These are phyloP conservation scores for Coniophora puteana DNA, from an alignment of 1,284 basidiomycete genomes.

Conservation along the genomic window DNA sequence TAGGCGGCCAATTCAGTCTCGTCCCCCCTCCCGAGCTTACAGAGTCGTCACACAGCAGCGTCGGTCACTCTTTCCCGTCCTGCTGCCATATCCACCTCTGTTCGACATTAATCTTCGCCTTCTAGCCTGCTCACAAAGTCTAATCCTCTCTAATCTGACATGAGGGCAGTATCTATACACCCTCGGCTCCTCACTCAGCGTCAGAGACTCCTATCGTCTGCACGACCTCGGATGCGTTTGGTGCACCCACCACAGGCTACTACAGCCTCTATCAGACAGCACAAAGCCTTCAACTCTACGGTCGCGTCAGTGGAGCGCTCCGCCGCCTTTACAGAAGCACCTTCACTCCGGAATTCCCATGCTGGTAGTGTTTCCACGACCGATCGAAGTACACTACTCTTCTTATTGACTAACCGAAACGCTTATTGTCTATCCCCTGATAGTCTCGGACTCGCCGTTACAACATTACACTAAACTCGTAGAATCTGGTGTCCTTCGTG, in stretches of 20 bases:
- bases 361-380: no score
- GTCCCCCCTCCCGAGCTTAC: no score
- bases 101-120: neutral
- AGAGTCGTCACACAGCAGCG: neutral
- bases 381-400: neutral
- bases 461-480: constrained; percentile 77
- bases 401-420: neutral
- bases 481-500: constrained; percentile 61
- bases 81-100: neutral
- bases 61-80: neutral
- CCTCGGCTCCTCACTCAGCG: neutral
- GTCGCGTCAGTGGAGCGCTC: constrained; percentile 22
- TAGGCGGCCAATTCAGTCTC: no score
- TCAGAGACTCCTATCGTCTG: neutral
- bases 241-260: constrained; percentile 9
- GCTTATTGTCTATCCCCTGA: neutral
- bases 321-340: constrained; percentile 4
- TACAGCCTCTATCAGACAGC: constrained; percentile 9
- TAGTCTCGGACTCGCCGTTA: constrained; percentile 42
- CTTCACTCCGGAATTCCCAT: no score
- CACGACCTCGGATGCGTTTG: constrained; percentile 2
- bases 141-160: neutral
- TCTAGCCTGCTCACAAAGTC: no score
- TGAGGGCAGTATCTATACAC: neutral
- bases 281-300: constrained; percentile 33